phyloP scores from a whole-genome alignment of 2,329 filamentous ascomycete genomes.

The Fusarium annulatum region DNA sequence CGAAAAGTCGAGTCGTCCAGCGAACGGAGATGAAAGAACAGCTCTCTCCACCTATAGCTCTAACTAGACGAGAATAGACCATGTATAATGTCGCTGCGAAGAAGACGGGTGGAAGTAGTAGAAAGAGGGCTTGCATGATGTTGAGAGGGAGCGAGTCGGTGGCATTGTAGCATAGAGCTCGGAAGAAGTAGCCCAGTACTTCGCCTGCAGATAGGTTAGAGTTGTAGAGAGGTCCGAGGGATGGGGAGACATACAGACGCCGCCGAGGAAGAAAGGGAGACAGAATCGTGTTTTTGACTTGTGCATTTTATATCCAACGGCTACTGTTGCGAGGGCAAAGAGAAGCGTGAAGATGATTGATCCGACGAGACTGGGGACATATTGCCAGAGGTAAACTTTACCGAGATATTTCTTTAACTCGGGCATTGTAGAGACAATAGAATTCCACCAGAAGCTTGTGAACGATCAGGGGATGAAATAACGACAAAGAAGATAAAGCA shows the following conservation, averaged over 20 bases:
- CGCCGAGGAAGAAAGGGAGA: conserved; percentile 57
- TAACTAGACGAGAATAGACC: conserved; percentile 20
- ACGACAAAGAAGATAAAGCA: no score
- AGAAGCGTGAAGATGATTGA: conserved; percentile 58
- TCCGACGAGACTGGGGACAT: conserved; percentile 56
- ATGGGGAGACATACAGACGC: conserved; percentile 52
- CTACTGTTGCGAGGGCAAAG: conserved; percentile 54
- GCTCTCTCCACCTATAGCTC: background rate
- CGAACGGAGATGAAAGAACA: conserved; percentile 13
- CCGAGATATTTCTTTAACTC: conserved; percentile 12
- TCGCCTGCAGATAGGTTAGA: conserved; percentile 2
- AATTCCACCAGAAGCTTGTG: no score
- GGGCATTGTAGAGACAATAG: background rate
- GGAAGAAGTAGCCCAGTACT: conserved; percentile 26
- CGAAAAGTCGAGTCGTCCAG: conserved; percentile 27
- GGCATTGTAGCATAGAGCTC: conserved; percentile 14
- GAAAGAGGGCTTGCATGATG: conserved; percentile 31
- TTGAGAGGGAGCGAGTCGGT: conserved; percentile 16
- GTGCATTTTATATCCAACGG: conserved; percentile 55
- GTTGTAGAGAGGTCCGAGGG: rapidly evolving
- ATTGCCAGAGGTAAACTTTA: conserved; percentile 40
- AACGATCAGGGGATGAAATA: no score
- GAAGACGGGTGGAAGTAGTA: conserved; percentile 20
- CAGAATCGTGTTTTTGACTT: conserved; percentile 61
- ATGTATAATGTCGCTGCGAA: conserved; percentile 37